Conservation (phyloP, 2,329 filamentous ascomycete species). For the Clonostachys byssicola region DNA sequence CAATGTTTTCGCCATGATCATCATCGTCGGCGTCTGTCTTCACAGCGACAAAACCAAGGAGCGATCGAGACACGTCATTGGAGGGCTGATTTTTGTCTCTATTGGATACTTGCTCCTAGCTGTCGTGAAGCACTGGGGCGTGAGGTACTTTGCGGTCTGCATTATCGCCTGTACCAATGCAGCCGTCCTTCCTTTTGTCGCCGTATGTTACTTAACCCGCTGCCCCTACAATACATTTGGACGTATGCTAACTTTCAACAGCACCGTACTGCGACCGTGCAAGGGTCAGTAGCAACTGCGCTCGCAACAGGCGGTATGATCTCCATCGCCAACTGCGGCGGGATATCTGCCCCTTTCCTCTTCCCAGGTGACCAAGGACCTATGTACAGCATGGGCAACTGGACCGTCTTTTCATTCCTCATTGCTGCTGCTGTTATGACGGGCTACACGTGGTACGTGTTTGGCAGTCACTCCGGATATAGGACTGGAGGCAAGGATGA, state of each 20-base stretch:
- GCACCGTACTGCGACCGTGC: conserved; percentile 24
- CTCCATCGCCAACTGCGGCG: conserved; percentile 23
- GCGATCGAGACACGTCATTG: conserved; percentile 21
- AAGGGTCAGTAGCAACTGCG: conserved; percentile 22
- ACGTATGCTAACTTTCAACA: conserved; percentile 1
- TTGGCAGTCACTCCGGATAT: conserved; percentile 22
- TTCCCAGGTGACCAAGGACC: conserved; percentile 20
- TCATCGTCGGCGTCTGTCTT: conserved; percentile 21
- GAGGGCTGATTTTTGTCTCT: conserved; percentile 16
- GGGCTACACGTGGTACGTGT: conserved; percentile 20
- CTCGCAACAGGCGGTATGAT: conserved; percentile 27
- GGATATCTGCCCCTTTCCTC: conserved; percentile 24
- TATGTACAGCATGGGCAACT: conserved; percentile 26
- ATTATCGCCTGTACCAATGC: conserved; percentile 25
- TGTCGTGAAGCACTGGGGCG: conserved; percentile 18
- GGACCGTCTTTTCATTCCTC: conserved; percentile 24
- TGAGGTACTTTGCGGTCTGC: conserved; percentile 21
- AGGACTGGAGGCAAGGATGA: conserved; percentile 13
- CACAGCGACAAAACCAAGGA: conserved; percentile 23
- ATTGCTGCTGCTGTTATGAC: conserved; percentile 14
- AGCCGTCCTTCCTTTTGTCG: conserved; percentile 22
- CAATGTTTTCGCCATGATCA: conserved; percentile 26
- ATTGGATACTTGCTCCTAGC: conserved; percentile 20
- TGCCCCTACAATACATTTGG: not conserved
- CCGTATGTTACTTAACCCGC: conserved; percentile 11